Conservation (phyloP, 2,329 filamentous ascomycete genomes). For the Fusarium sp. region DNA sequence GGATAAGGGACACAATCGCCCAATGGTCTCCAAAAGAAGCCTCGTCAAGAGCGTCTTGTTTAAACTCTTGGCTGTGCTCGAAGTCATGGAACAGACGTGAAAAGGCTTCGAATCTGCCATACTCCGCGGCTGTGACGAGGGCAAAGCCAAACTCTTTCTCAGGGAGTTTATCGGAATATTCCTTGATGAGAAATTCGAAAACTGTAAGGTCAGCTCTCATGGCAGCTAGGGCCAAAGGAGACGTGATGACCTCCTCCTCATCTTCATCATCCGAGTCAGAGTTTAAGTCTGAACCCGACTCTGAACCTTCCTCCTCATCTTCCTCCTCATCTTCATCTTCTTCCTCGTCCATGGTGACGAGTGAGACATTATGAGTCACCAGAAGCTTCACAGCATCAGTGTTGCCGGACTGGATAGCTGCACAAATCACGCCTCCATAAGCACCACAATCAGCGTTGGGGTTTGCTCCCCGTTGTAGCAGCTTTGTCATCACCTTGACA, state of each 20-base stretch:
- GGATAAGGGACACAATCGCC: conserved; percentile 53
- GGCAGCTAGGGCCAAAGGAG: conserved; percentile 55
- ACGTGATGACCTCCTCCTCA: conserved; percentile 37
- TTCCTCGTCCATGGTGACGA: conserved; percentile 41
- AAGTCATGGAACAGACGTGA: conserved; percentile 54
- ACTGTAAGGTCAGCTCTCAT: conserved; percentile 55
- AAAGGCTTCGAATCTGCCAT: conserved; percentile 56
- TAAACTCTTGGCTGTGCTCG: conserved; percentile 48
- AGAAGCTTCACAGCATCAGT: conserved; percentile 56
- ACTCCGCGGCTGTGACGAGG: conserved; percentile 54
- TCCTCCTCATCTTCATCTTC: conserved; percentile 23
- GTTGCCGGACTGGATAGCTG: conserved; percentile 58
- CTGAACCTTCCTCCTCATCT: neutral
- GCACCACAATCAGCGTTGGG: conserved; percentile 49
- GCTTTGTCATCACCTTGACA: conserved; percentile 56
- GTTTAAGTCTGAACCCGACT: neutral
- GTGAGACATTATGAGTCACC: conserved; percentile 54
- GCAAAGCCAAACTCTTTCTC: conserved; percentile 56
- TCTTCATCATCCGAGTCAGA: neutral
- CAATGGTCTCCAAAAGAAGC: conserved; percentile 53
- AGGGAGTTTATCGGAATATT: conserved; percentile 56
- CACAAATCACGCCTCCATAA: conserved; percentile 54
- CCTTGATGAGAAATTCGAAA: conserved; percentile 56
- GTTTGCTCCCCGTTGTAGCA: conserved; percentile 54
- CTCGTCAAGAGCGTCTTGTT: conserved; percentile 51